Evolutionary conservation across 2,329 filamentous ascomycete species (phyloP).

Genomic region (Dactylellina parvicollis): DNA sequence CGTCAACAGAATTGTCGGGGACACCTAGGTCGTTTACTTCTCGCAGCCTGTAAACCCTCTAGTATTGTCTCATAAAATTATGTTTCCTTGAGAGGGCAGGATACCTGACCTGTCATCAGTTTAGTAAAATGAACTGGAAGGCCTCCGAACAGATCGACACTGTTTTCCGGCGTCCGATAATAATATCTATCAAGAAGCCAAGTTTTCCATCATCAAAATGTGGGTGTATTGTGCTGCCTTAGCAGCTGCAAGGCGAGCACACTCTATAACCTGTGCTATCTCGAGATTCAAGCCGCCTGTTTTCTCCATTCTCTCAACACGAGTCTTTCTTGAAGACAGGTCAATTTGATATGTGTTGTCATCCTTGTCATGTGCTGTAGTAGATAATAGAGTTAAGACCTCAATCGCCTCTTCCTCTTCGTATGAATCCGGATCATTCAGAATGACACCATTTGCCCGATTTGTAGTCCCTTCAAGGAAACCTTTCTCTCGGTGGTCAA

Average conservation of each 20-base stretch:
- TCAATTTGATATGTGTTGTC: conserved; percentile 57
- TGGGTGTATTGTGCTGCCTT: conserved; percentile 16
- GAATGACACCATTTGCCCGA: conserved; percentile 74
- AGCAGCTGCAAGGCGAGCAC: conserved; percentile 1
- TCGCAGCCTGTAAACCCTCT: too few species aligned
- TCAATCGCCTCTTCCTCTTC: conserved; percentile 89
- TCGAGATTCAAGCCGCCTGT: conserved; percentile 70
- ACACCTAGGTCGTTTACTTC: too few species aligned
- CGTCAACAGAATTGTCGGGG: conserved; percentile 78
- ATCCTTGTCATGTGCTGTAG: conserved; percentile 71
- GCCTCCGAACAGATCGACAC: not conserved
- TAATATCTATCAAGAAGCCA: not conserved
- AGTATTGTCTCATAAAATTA: too few species aligned
- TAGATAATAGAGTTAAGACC: conserved; percentile 71
- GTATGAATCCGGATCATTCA: conserved; percentile 87
- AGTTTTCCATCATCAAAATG: not conserved
- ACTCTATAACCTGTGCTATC: conserved; percentile 15
- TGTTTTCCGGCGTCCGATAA: not conserved
- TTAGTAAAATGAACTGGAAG: not conserved
- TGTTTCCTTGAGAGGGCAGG: too few species aligned
- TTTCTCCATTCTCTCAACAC: conserved; percentile 80
- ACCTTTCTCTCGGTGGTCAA: not conserved
- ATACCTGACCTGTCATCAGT: too few species aligned
- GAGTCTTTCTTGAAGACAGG: conserved; percentile 61
- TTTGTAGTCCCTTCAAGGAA: conserved; percentile 64